Base-by-base conservation (phyloP, 768 basidiomycete genomes). In the Ramaria sp. region DNA sequence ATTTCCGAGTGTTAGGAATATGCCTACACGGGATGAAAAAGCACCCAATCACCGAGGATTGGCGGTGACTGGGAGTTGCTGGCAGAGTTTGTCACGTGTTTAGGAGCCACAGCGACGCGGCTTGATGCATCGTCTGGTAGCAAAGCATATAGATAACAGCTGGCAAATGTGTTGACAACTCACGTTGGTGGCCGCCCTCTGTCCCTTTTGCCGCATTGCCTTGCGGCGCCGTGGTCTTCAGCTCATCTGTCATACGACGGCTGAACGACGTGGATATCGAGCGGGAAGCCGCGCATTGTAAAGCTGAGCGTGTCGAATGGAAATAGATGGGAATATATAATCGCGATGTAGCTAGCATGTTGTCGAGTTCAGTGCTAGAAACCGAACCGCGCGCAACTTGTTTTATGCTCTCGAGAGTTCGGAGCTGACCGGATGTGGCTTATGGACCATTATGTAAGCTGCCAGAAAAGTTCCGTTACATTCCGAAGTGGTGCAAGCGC, bases 21-120 rank as follows among this genome's bases (percentile, higher is more conserved):
- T 37, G 13, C 51, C 24, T 54, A 54, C 1, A 95, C 92, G 0
- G 94, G 94, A 66, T 95, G 91, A 66, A 92, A 91, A 1, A 96
- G 72, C 11, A 95, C 91, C 91, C 92, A 96, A 63, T 89, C 88
- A 1, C 88, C 88, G 33, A 49, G 55, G 30, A 48, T 33, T 22
- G 4, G 46, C 15, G 34, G 45, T 24, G 37, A 20, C 46, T 30
- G 49, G 27, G 9, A 7, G 33, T 20, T 57, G 31, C 34, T 30
- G 9, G 48, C 17, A 12, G 34, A 9, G 20, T 38, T 22, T 31
- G 45, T 37, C 45, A 34, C 34, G 4, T 37, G 20, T 17, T n/a
- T 20, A 53, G 53, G 31, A 42, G 53, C n/a, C 13, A 27, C 31
- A 45, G 27, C 27, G 27, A 27, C 27, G 27, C 27, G 27, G 27